Evolutionary conservation across 1,139 yeast species (phyloP).

Genomic region (Candida tetrigidarum): DNA sequence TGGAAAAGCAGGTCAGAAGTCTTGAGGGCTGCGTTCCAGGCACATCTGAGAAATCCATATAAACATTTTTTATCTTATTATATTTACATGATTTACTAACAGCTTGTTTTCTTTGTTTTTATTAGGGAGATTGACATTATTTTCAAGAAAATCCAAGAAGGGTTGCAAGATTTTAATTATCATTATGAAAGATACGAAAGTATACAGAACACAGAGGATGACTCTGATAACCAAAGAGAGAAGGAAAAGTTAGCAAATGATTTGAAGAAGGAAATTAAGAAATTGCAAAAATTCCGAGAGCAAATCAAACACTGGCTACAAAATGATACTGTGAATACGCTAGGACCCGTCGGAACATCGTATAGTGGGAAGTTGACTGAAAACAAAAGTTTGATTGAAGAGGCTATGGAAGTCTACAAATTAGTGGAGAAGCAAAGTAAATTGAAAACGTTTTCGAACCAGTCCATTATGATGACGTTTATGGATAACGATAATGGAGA

Average conservation of each 20-base stretch:
- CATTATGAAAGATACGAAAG: conserved; percentile 51
- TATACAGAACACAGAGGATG: conserved; percentile 44
- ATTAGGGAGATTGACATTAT: conserved; percentile 86
- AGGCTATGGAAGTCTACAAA: conserved; percentile 54
- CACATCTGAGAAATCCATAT: neutral
- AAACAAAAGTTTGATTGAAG: conserved; percentile 47
- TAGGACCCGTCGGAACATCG: conserved; percentile 32
- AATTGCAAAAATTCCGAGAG: conserved; percentile 91
- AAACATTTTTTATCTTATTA: too few relatives aligned
- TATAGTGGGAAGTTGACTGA: conserved; percentile 39
- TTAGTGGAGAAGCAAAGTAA: conserved; percentile 51
- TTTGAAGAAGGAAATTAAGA: conserved; percentile 93
- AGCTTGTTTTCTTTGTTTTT: neutral
- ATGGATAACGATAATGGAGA: conserved; percentile 32
- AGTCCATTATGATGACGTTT: conserved; percentile 50
- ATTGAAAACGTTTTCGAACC: conserved; percentile 51
- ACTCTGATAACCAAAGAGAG: conserved; percentile 85
- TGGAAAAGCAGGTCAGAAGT: too few relatives aligned
- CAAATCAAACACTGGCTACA: conserved; percentile 91
- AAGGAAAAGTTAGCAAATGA: conserved; percentile 94
- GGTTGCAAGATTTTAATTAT: conserved; percentile 75
- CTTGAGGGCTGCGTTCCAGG: too few relatives aligned
- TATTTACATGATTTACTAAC: too few relatives aligned
- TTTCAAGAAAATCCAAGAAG: conserved; percentile 93
- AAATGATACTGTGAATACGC: conserved; percentile 50